Percentiles rank a stretch among this genome's conserved stretches.
These are phyloP conservation scores for Didymella lethalis DNA, from an alignment of 2,329 filamentous ascomycete species.

Conservation along the genomic window DNA sequence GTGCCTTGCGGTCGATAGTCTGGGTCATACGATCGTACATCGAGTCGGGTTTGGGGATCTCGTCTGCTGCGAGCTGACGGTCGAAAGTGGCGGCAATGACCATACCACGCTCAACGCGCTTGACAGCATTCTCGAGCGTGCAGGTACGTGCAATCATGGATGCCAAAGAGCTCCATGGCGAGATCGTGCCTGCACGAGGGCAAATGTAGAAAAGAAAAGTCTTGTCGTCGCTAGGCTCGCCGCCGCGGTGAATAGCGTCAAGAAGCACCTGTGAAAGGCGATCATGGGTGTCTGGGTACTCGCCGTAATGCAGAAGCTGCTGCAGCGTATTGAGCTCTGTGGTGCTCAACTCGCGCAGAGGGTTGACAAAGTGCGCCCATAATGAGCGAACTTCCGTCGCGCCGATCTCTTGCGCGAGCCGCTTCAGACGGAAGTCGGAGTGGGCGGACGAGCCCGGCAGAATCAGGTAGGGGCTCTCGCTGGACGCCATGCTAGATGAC, in stretches of 20 bases:
- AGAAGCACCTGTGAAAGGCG: constrained; percentile 55
- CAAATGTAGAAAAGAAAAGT: constrained; percentile 73
- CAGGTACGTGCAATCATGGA: constrained; percentile 94
- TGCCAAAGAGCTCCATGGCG: constrained; percentile 96
- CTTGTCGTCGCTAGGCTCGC: constrained; percentile 59
- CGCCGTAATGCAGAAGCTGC: constrained; percentile 68
- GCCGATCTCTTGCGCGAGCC: constrained; percentile 56
- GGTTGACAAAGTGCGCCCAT: constrained; percentile 61
- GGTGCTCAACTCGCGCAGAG: constrained; percentile 48
- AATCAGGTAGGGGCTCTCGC: constrained; percentile 52
- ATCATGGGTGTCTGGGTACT: constrained; percentile 57
- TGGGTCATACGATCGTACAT: constrained; percentile 98
- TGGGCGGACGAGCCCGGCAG: constrained; percentile 64
- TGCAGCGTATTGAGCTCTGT: constrained; percentile 62
- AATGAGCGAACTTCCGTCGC: constrained; percentile 58
- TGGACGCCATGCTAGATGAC: constrained; percentile 41
- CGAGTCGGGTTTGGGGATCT: constrained; percentile 70
- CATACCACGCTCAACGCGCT: constrained; percentile 87
- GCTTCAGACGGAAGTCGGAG: constrained; percentile 59
- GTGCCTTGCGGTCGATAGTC: constrained; percentile 71
- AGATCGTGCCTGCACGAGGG: constrained; percentile 82
- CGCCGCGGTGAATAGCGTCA: constrained; percentile 59
- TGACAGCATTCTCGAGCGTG: constrained; percentile 73
- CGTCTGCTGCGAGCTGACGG: constrained; percentile 57
- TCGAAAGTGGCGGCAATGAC: constrained; percentile 73